Base-by-base conservation (phyloP, 2,329 filamentous ascomycete genomes). In the Piedraia hortae region DNA sequence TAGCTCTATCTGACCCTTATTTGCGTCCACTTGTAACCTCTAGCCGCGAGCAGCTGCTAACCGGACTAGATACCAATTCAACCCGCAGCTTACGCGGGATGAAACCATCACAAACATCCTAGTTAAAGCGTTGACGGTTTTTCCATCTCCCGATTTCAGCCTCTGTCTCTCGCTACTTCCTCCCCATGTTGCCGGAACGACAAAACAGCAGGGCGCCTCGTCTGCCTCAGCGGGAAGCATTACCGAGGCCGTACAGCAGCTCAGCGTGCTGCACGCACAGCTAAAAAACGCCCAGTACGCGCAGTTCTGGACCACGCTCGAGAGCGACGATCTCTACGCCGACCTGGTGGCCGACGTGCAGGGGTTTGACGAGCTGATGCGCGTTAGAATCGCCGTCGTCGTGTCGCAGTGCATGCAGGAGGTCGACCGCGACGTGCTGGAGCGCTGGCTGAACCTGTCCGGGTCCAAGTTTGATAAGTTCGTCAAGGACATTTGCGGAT, bases 101-200 rank as follows among this genome's bases (percentile, higher is more conserved):
- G 85, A 97, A 51, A 77, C 82, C 43, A 78, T 85, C 50, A 93
- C 85, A 59, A 93, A 93, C 62, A 73, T 93, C 54, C 77, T 97
- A 47, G 80, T 89, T 58, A 97, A 93, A 60, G 63, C 80, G 35
- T 68, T 97, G 45, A 90, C 82, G 36, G 74, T 90, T 53, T 97
- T 97, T 59, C 85, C 85, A 32, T 80, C 74, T 10, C 67, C 85
- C 19, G 80, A 93, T 50, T 97, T 93, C 65, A 70, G 68, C 38
- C 75, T 93, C 39, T 72, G 73, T 40, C 69, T 97, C 30, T 75
- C 89, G 44, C 75, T 97, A 33, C 78, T 97, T 42, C 77, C 78
- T 31, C 71, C 82, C 20, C 66, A 80, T 44, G 62, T 72, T 32
- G 63, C 78, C 33, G 60, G 60, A 9, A 65, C 60, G 26, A 47